Evolutionary conservation across 257 asterid species (phyloP).

Genomic region (Solanum paucissectum): DNA sequence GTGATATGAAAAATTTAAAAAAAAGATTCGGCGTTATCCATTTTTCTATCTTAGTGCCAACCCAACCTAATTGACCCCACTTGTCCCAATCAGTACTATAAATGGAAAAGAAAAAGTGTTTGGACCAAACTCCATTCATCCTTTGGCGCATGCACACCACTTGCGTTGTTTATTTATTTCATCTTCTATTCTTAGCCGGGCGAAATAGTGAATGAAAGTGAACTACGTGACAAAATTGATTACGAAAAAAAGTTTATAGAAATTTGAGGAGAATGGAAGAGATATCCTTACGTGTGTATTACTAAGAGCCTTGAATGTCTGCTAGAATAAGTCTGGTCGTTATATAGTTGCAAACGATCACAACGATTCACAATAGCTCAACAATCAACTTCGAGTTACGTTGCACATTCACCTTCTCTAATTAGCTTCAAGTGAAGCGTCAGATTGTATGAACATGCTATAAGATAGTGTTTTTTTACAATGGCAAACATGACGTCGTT

Average conservation of each 20-base stretch:
- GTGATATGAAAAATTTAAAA: neutral
- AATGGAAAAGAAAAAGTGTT: neutral
- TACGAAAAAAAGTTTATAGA: neutral
- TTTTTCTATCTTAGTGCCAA: neutral
- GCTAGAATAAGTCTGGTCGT: accelerated
- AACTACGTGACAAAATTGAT: neutral
- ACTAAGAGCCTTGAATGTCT: neutral
- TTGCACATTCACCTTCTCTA: too few species aligned
- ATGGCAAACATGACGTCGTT: too few species aligned
- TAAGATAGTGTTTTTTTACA: too few species aligned
- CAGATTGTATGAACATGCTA: too few species aligned
- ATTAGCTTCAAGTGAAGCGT: too few species aligned
- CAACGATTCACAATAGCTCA: too few species aligned
- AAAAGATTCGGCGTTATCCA: slow-evolving; percentile 4
- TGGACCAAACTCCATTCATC: neutral
- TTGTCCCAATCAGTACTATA: neutral
- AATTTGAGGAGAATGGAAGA: neutral
- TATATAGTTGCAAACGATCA: too few species aligned
- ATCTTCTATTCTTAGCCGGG: accelerated
- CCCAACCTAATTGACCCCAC: neutral
- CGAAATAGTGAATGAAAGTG: neutral
- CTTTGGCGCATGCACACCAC: neutral
- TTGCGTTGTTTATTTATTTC: neutral
- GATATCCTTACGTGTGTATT: neutral
- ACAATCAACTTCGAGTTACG: too few species aligned